phyloP scores from a whole-genome alignment of 1,284 basidiomycete genomes.

The Kalmanozyma brasiliensis region DNA sequence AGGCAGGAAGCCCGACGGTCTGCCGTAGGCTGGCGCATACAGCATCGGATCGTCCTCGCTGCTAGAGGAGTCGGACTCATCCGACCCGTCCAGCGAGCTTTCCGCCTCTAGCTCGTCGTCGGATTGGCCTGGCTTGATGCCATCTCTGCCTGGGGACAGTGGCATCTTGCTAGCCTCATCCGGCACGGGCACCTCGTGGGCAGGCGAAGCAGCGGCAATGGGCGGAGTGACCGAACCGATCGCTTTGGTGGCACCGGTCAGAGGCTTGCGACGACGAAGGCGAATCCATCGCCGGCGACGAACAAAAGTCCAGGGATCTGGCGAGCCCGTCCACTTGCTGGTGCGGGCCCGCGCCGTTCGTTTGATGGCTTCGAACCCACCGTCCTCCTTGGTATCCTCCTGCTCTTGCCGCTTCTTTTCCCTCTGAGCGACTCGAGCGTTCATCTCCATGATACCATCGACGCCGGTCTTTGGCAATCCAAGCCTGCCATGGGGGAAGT shows the following conservation, averaged over 20 bases:
- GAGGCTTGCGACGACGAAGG: conserved; percentile 50
- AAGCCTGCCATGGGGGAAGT: conserved; percentile 41
- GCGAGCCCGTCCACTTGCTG: conserved; percentile 59
- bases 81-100: conserved; percentile 26
- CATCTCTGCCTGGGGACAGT: conserved; percentile 5
- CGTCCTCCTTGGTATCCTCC: conserved; percentile 55
- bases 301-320: conserved; percentile 60
- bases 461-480: conserved; percentile 47
- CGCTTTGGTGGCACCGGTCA: conserved; percentile 7
- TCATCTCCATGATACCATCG: conserved; percentile 51
- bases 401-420: conserved; percentile 41
- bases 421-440: conserved; percentile 32
- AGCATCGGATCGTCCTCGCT: conserved; percentile 48
- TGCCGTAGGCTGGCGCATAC: conserved; percentile 24
- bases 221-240: conserved; percentile 7
- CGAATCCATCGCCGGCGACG: conserved; percentile 64
- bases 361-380: conserved; percentile 63
- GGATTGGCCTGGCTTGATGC: conserved; percentile 26
- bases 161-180: conserved; percentile 5
- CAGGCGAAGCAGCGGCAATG: conserved; percentile 15
- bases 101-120: conserved; percentile 28
- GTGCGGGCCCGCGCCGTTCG: conserved; percentile 51
- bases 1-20: conserved; percentile 48
- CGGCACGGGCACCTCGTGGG: conserved; percentile 10
- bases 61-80: conserved; percentile 29